phyloP scores from a whole-genome alignment of 176 grass and related monocot species.

The Aechmea fasciata region DNA sequence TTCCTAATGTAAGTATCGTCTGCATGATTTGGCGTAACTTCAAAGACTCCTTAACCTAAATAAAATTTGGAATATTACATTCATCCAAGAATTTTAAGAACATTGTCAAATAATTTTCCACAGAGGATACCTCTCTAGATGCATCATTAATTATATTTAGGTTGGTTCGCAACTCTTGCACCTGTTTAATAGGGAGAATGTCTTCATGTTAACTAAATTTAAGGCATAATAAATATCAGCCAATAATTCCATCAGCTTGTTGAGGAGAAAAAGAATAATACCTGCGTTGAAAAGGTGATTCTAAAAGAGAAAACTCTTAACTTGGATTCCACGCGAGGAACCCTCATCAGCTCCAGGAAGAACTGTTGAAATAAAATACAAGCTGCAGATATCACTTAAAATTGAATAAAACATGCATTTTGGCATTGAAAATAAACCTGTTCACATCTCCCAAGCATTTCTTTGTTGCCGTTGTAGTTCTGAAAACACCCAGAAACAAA shows the following conservation, averaged over 20 bases:
- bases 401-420: slow-evolving; percentile 10
- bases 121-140: slow-evolving; percentile 60
- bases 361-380: slow-evolving; percentile 40
- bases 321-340: slow-evolving; percentile 93
- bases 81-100: slow-evolving; percentile 10
- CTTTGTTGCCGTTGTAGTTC: slow-evolving; percentile 77
- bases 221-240: slow-evolving; percentile 13
- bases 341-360: slow-evolving; percentile 94
- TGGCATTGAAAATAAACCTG: slow-evolving; percentile 53
- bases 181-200: slow-evolving; percentile 35
- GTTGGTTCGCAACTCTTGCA: slow-evolving; percentile 57
- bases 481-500: slow-evolving; percentile 23
- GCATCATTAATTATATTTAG: slow-evolving; percentile 84
- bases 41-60: slow-evolving; percentile 36
- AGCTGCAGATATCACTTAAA: slow-evolving; percentile 25
- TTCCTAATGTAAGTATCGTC: slow-evolving; percentile 94
- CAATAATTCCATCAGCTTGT: slow-evolving; percentile 5
- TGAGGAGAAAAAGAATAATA: slow-evolving; percentile 11
- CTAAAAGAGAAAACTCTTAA: slow-evolving; percentile 95
- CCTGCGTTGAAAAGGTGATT: slow-evolving; percentile 85
- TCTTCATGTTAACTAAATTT: slow-evolving; percentile 13
- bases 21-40: slow-evolving; percentile 94
- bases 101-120: background rate
- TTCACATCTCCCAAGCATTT: slow-evolving; percentile 96
- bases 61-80: slow-evolving; percentile 11